These are phyloP conservation scores for Scheffersomyces spartinae DNA, from an alignment of 805 yeast genomes.

Conservation along the genomic window DNA sequence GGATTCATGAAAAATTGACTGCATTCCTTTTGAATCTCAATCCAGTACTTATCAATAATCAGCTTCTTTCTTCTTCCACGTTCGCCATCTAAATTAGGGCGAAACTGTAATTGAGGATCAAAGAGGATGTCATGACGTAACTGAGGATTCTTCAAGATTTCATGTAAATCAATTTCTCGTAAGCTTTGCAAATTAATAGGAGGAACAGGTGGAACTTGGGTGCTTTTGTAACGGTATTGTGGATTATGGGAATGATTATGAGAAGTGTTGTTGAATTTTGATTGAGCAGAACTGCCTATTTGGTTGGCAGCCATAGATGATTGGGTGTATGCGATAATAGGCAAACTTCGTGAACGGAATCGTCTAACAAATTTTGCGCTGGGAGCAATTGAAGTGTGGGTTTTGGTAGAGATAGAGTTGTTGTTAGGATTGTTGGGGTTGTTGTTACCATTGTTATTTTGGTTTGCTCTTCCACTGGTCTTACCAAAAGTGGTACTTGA, in stretches of 20 bases:
- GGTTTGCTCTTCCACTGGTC: too few species aligned
- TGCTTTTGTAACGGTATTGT: constrained; percentile 1
- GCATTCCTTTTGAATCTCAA: constrained; percentile 60
- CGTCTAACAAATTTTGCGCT: constrained; percentile 23
- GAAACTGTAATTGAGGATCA: constrained; percentile 83
- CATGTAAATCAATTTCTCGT: constrained; percentile 78
- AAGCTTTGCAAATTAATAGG: constrained; percentile 76
- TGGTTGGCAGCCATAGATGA: too few species aligned
- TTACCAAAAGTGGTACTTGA: too few species aligned
- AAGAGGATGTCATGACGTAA: constrained; percentile 86
- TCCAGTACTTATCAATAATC: constrained; percentile 77
- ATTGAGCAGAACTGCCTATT: constrained; percentile 2
- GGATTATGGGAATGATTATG: constrained; percentile 6
- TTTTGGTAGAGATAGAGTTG: constrained; percentile 1
- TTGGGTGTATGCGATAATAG: constrained; percentile 27
- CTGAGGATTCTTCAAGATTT: constrained; percentile 84
- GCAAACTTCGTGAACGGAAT: constrained; percentile 28
- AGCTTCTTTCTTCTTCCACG: constrained; percentile 69
- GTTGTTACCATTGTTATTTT: too few species aligned
- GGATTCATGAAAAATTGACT: constrained; percentile 20
- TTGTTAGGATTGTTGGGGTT: too few species aligned
- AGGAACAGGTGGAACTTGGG: constrained; percentile 43
- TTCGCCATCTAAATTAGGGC: constrained; percentile 88
- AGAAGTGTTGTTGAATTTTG: constrained; percentile 2
- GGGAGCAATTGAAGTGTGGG: too few species aligned